Evolutionary conservation across 768 basidiomycete genomes (phyloP), one percentile per base, ranked within the genome.

Genomic region (Boletellus emodensis): DNA sequence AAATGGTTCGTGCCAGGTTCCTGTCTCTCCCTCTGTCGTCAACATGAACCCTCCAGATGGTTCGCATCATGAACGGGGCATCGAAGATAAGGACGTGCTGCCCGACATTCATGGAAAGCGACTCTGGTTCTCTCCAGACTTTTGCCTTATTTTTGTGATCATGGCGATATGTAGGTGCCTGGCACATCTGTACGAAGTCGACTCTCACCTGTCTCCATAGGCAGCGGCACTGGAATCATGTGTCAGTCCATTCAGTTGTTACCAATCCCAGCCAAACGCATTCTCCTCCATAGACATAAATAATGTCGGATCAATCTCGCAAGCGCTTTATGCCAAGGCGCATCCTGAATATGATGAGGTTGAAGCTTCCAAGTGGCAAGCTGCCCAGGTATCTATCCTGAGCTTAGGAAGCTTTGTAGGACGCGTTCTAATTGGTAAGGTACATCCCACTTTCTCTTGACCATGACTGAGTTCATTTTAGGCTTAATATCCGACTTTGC

Each of bases 341-440:
- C 76, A 83, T 40, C 68, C 78, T 0, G 61, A 73, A 3, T 92
- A 87, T 61, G 82, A 91, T 57, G 80, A 81, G n/a, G 62, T 77
- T 0, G 78, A 79, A 54, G 83, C 88, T 0, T 75, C 84, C 1
- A 76, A 79, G 46, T 87, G 84, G 81, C 94, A 96, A 71, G 83
- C 89, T 0, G 73, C 80, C 4, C 92, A 96, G 60, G 94, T 96
- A 1, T 90, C 91, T 0, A 75, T 80, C 5, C 76, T 94, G 55
- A 91, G 88, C 59, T 49, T 94, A 22, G 85, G 83, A 69, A 96
- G 91, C 63, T 95, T 84, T 49, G 58, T 75, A 2, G 92, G 92
- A 1, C 81, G 94, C 36, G 78, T 94, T 40, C 51, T 83, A 24
- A 84, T 92, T 15, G 91, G 89, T 90, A 40, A 48, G 8, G 9